Evolutionary conservation across 495 filamentous ascomycete species (phyloP), one percentile per base, ranked within the genome.

Genomic region (Sordaria brevicollis): DNA sequence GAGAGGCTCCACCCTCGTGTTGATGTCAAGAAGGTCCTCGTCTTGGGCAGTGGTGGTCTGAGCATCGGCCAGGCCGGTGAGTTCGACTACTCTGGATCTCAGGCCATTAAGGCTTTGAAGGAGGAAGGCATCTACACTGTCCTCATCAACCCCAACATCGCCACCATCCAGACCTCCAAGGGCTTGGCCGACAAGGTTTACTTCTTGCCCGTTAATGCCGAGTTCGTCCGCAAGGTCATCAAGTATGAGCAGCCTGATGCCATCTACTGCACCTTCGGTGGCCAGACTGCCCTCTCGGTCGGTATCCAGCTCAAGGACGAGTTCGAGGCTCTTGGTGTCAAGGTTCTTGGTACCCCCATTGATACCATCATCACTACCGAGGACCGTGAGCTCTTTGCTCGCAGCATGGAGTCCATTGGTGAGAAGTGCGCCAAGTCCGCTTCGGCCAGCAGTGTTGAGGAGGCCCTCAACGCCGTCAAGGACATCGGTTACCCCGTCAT

Each of bases 361-460:
- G 91, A 97, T 67, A 97, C 95, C 9, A 97, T 99, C 81, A 96
- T 97, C 81, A 97, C 94, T 37, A 99, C 95, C 3, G 95, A 99
- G 79, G 95, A 99, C 76, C 91, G 95, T 75, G 94, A 99, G 81
- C 85, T 97, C 43, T 99, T 99, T 74, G 95, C 95, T 69, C 91
- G 93, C 36, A 96, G 93, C 81, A 99, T 99, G 94, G 94, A 97
- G 71, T 96, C 93, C 1, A 98, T 99, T 77, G 91, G 92, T 49
- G 95, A 97, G 83, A 97, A 97, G 76, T 99, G 95, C 74, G 95
- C 95, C 72, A 95, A 97, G 80, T 98, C 95, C 29, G 94, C 93
- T 11, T 96, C 95, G 31, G 95, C 95, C 21, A 93, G 84, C 73
- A 92, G 86, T 57, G 83, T 94, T 4, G 92, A 97, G 65, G 95